Evolutionary conservation across 2,329 filamentous ascomycete species (phyloP).

Genomic region (Stagonosporopsis tanaceti): DNA sequence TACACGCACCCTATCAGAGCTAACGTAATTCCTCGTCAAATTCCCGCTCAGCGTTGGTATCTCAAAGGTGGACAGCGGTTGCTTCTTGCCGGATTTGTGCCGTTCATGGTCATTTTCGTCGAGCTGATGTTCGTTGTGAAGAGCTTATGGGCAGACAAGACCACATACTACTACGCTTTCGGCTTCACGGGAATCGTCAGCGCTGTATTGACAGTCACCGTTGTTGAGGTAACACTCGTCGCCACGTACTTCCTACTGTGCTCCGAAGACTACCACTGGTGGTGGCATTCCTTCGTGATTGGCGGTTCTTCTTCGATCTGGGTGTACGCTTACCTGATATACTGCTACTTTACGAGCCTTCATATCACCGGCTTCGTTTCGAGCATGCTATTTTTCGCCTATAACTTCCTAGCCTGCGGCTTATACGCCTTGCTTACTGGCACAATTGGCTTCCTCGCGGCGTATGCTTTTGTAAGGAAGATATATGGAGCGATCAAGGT

Average conservation of each 20-base stretch:
- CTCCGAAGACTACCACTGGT: conserved; percentile 84
- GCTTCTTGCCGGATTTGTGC: conserved; percentile 77
- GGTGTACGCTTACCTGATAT: conserved; percentile 83
- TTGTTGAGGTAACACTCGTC: conserved; percentile 85
- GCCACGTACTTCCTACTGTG: conserved; percentile 84
- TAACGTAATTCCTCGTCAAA: conserved; percentile 72
- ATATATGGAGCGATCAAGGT: conserved; percentile 70
- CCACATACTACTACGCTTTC: conserved; percentile 90
- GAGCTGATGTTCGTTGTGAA: conserved; percentile 88
- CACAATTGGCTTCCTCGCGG: conserved; percentile 83
- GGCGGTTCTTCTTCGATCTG: conserved; percentile 79
- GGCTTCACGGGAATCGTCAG: conserved; percentile 81
- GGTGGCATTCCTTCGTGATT: conserved; percentile 87
- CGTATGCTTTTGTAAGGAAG: conserved; percentile 82
- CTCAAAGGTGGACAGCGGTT: conserved; percentile 68
- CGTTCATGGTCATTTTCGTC: conserved; percentile 88
- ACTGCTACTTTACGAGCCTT: conserved; percentile 83
- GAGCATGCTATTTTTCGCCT: conserved; percentile 83
- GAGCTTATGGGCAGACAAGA: conserved; percentile 89
- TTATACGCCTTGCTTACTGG: conserved; percentile 84
- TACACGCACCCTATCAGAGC: conserved; percentile 88
- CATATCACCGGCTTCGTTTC: conserved; percentile 83
- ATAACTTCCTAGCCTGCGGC: conserved; percentile 81
- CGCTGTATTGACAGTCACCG: conserved; percentile 75
- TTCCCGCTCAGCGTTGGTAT: conserved; percentile 81